Base-by-base conservation (phyloP, 805 yeast species). In the Sporopachydermia lactativora region DNA sequence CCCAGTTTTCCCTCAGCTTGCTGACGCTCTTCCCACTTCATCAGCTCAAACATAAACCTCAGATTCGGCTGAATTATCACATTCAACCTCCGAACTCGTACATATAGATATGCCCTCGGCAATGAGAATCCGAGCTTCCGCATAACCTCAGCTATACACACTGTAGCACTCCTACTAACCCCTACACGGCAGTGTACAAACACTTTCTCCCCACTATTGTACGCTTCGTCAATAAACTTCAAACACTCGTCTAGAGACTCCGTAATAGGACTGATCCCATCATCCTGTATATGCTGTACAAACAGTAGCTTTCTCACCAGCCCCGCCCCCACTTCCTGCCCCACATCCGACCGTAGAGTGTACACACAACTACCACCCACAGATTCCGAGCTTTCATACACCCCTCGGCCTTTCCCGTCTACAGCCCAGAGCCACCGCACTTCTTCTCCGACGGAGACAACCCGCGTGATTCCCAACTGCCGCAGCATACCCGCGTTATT, bases 111-210 rank as follows among this genome's bases (percentile, higher is more conserved):
- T 0, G 97, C 95, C 19, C 77, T 65, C 2, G 92, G 77, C 18
- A 89, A 61, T 36, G 75, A 72, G 41, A 84, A 62, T 13, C 71
- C 60, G 41, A 81, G 59, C 35, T 95, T 61, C 48, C 74, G 72
- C 95, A 89, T 88, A 34, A 84, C 89, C 54, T 86, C 96, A 1
- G 96, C 96, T 48, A 89, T 89, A 49, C 94, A 89, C 6, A 89
- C 94, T 0, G 96, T 84, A 0, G 96, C 97, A 2, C 95, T 83
- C 42, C 97, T 65, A 0, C 95, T 83, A 3, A 89, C 97, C 0
- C 97, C 97, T 38, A 85, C 96, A 53, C 94, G 81, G 52, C 97
- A 89, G 57, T 89, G 97, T 6, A 89, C 88, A 45, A 89, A 64
- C 2, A 78, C 74, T 37, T 70, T 51, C 16, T 73, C 73, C 31